These are phyloP conservation scores for Phytophthora rubi DNA, from an alignment of 352 stramenopile species.

Conservation along the genomic window DNA sequence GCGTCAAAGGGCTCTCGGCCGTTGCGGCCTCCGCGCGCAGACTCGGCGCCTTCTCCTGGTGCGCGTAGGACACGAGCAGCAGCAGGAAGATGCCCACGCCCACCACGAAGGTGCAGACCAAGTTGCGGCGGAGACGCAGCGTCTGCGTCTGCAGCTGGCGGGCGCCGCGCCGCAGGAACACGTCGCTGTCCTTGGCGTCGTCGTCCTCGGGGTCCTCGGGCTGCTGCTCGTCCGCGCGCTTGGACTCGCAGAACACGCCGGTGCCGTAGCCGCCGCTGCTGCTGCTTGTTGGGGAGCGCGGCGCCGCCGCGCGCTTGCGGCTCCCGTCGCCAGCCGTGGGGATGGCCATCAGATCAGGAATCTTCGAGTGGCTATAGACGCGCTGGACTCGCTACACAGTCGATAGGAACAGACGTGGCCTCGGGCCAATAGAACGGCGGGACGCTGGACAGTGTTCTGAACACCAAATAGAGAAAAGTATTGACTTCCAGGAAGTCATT, in stretches of 20 bases:
- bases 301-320: conserved; percentile 22
- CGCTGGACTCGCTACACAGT: neutral
- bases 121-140: conserved; percentile 20
- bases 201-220: conserved; percentile 15
- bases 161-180: conserved; percentile 28
- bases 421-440: conserved; percentile 2
- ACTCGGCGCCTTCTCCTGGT: conserved; percentile 15
- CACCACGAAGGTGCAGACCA: conserved; percentile 22
- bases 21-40: neutral
- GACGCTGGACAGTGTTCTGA: too few species aligned
- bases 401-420: neutral
- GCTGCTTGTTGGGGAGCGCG: conserved; percentile 3
- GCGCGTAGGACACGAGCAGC: conserved; percentile 26
- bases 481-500: too few species aligned
- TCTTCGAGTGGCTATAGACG: conserved; percentile 19
- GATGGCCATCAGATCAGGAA: conserved; percentile 22
- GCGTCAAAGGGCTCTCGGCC: neutral
- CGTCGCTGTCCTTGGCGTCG: conserved; percentile 34
- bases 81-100: conserved; percentile 26
- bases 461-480: too few species aligned
- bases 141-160: conserved; percentile 26
- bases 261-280: conserved; percentile 29
- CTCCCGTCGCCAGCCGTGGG: conserved; percentile 18
- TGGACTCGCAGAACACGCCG: conserved; percentile 33
- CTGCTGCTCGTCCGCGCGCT: conserved; percentile 13